phyloP scores from a whole-genome alignment of 2,329 filamentous ascomycete genomes.

The Juglanconis oblonga region DNA sequence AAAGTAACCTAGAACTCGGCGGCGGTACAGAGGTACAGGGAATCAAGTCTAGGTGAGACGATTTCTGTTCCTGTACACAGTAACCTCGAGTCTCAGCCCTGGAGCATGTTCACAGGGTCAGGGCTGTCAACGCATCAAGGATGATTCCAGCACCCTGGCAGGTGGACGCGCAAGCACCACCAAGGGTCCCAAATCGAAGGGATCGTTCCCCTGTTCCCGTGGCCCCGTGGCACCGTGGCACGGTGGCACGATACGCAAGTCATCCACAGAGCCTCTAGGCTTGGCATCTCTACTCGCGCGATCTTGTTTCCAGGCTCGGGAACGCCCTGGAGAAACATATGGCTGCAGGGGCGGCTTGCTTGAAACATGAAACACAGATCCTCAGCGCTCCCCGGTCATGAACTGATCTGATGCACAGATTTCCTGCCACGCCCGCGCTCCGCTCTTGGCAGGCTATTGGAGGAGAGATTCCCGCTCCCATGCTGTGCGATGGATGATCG shows the following conservation, averaged over 20 bases:
- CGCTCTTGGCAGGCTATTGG: neutral
- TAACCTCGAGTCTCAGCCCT: too few relatives aligned
- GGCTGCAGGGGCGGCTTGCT: neutral
- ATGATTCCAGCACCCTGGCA: too few relatives aligned
- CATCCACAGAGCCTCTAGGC: neutral
- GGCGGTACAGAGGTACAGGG: too few relatives aligned
- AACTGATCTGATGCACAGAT: neutral
- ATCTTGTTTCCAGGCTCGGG: neutral
- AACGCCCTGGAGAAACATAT: neutral
- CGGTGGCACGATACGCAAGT: neutral
- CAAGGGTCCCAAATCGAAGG: neutral
- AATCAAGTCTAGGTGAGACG: too few relatives aligned
- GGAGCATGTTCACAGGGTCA: too few relatives aligned
- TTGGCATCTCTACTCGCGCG: neutral
- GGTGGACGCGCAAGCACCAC: neutral
- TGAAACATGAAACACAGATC: neutral
- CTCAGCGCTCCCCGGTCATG: neutral
- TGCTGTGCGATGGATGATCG: too few relatives aligned
- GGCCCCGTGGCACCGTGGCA: neutral
- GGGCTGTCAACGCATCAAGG: too few relatives aligned
- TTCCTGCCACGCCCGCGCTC: neutral
- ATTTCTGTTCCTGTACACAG: too few relatives aligned
- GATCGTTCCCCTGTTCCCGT: too few relatives aligned
- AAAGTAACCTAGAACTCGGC: too few relatives aligned
- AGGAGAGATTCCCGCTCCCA: neutral